These are phyloP conservation scores for Pelargonium citronellum DNA, from an alignment of 441 rosid species.

Conservation along the genomic window DNA sequence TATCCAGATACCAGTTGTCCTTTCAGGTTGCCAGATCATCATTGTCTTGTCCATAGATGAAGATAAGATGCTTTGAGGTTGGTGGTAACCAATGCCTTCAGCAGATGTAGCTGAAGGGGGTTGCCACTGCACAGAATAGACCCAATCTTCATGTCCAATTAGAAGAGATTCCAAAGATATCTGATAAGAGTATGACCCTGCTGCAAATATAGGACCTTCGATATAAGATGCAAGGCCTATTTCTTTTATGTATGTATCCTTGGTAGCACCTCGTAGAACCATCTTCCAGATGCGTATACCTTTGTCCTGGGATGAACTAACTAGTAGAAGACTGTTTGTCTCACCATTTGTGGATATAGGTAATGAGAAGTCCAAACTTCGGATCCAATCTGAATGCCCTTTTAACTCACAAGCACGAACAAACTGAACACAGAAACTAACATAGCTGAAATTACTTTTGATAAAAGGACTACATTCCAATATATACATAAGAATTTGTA, in stretches of 20 bases:
- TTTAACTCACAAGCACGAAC: conserved; percentile 74
- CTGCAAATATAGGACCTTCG: conserved; percentile 70
- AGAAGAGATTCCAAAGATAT: conserved; percentile 87
- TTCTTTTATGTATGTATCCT: conserved; percentile 41
- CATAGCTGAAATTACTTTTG: conserved; percentile 1
- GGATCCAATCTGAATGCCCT: conserved; percentile 94
- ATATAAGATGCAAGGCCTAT: conserved; percentile 75
- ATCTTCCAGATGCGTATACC: conserved; percentile 92
- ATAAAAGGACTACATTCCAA: neutral
- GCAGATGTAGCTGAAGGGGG: conserved; percentile 43
- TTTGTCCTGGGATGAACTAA: conserved; percentile 93
- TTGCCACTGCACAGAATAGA: conserved; percentile 93
- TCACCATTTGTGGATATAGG: conserved; percentile 39
- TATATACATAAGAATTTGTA: neutral
- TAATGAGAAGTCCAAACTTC: conserved; percentile 90
- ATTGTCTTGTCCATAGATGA: conserved; percentile 97
- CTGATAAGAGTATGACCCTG: conserved; percentile 68
- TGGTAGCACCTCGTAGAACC: conserved; percentile 32
- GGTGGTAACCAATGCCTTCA: conserved; percentile 35
- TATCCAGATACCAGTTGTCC: conserved; percentile 83
- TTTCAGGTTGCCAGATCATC: conserved; percentile 98
- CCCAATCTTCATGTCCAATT: conserved; percentile 97
- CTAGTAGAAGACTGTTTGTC: conserved; percentile 55
- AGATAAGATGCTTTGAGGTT: conserved; percentile 69
- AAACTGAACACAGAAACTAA: conserved; percentile 43